phyloP scores from a whole-genome alignment of 2,329 filamentous ascomycete genomes.

The Fusarium verrucosum region DNA sequence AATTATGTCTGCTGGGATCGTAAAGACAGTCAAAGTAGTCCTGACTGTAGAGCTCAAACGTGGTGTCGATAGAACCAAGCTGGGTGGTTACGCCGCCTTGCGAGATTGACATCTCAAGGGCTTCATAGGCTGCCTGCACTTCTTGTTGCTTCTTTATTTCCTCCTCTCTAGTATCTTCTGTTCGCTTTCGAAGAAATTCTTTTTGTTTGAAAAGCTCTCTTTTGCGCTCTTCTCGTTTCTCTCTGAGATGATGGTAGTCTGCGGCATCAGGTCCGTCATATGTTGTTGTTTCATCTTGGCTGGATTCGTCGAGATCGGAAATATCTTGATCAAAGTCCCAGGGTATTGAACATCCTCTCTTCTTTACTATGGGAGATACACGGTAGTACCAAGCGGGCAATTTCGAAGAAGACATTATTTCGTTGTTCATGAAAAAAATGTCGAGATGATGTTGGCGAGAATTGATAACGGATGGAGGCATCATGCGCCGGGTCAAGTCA shows the following conservation, averaged over 20 bases:
- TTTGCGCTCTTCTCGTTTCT: background rate
- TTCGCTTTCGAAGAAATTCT: background rate
- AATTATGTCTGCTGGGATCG: background rate
- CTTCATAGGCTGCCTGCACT: background rate
- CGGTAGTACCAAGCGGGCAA: background rate
- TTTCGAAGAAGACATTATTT: background rate
- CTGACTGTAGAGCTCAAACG: slow-evolving; percentile 6
- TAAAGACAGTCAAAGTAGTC: slow-evolving; percentile 5
- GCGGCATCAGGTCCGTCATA: background rate
- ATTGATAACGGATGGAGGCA: background rate
- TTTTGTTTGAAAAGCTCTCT: background rate
- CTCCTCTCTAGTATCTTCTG: background rate
- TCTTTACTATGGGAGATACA: background rate
- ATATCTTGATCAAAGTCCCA: slow-evolving; percentile 9
- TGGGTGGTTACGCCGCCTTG: no score
- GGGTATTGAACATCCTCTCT: background rate
- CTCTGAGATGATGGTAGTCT: background rate
- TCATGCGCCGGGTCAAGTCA: background rate
- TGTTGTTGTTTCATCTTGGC: rapidly evolving
- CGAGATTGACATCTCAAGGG: background rate
- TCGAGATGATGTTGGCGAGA: background rate
- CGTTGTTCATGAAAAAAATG: no score
- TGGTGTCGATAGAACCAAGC: background rate
- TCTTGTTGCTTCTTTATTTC: background rate
- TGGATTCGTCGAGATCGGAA: background rate